These are phyloP conservation scores for Garcia nutans DNA, from an alignment of 345 rosid genomes.

Conservation along the genomic window DNA sequence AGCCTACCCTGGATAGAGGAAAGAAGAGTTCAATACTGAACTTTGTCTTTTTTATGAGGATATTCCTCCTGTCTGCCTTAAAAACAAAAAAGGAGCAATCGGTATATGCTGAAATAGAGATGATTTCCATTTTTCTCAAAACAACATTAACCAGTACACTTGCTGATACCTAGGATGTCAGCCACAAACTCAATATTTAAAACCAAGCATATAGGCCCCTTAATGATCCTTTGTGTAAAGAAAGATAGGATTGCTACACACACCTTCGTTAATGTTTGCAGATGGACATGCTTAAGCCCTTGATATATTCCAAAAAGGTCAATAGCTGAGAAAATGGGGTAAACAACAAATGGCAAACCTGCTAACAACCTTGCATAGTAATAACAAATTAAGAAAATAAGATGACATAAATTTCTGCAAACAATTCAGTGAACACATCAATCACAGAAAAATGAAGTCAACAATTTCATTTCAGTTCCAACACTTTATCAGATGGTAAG, in stretches of 20 bases:
- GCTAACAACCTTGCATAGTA: conserved; percentile 50
- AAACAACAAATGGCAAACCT: conserved; percentile 63
- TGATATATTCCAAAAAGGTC: conserved; percentile 83
- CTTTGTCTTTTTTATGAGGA: neutral
- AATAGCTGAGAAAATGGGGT: conserved; percentile 75
- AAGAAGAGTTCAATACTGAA: conserved; percentile 9
- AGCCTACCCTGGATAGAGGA: conserved; percentile 64
- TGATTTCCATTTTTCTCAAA: neutral
- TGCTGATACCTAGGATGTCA: neutral
- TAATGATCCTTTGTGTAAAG: neutral
- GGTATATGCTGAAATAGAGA: neutral
- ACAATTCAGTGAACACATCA: neutral
- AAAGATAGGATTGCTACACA: neutral
- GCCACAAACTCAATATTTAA: neutral
- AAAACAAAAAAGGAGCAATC: neutral
- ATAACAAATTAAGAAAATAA: conserved; percentile 28
- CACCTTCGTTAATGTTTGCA: conserved; percentile 88
- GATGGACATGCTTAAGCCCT: conserved; percentile 78
- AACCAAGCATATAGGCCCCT: neutral
- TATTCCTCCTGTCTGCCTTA: neutral
- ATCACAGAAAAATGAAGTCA: neutral
- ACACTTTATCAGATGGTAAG: neutral
- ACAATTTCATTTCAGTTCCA: neutral
- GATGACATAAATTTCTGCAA: neutral
- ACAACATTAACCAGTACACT: neutral